A percentile compares a stretch with the other conserved stretches of the same genome.
Conservation (phyloP, 1,284 basidiomycete genomes). For the Somion occarium region DNA sequence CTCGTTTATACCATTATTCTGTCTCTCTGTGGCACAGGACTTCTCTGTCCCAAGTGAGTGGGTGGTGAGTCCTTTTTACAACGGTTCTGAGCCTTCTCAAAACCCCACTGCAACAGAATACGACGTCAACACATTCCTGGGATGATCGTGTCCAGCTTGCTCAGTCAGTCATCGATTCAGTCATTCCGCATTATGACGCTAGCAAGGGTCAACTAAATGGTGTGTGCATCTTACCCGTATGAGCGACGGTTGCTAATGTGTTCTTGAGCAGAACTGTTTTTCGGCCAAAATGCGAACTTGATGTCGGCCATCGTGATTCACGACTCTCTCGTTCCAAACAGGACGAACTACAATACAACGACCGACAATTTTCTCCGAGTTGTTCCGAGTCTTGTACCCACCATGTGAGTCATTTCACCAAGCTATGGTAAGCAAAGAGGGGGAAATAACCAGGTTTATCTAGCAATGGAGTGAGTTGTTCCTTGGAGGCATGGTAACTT, state of each 20-base stretch:
- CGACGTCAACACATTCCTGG: background rate
- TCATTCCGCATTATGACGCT: background rate
- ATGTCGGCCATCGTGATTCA: background rate
- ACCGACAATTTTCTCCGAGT: background rate
- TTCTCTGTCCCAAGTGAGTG: background rate
- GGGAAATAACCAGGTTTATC: background rate
- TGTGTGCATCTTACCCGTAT: background rate
- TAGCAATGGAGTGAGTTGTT: background rate
- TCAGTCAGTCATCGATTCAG: background rate
- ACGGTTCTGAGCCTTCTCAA: background rate
- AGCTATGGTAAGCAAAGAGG: background rate
- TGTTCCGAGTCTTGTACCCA: background rate
- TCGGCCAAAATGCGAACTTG: background rate
- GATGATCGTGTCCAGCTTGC: background rate
- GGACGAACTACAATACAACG: background rate
- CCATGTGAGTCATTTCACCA: background rate
- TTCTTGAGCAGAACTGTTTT: background rate
- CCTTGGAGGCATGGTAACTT: background rate
- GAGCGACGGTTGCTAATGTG: background rate
- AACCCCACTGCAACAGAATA: background rate
- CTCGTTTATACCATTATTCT: background rate
- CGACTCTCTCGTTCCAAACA: background rate
- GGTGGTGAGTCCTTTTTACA: background rate
- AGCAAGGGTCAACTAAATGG: background rate
- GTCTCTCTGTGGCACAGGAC: background rate